Evolutionary conservation across 2,329 filamentous ascomycete genomes (phyloP), one percentile per base, ranked within the genome.

Genomic region (Biscogniauxia sp.): DNA sequence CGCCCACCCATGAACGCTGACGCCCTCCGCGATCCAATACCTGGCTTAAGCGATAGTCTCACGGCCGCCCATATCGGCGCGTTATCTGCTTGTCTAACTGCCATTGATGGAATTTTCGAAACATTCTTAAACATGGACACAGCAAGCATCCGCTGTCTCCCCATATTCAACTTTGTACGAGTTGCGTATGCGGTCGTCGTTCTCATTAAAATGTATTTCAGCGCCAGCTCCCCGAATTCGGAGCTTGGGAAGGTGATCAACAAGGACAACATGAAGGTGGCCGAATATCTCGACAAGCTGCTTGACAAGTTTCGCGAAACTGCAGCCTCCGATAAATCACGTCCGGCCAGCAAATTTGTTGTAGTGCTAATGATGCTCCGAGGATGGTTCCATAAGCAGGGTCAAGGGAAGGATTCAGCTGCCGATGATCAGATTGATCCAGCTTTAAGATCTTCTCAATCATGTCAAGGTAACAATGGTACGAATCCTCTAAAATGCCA

Each of bases 171-270:
- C 72, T 87, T 90, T 68, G 88, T 91, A 17, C 85, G 90, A 26
- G 85, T 91, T 19, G 85, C 88, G 11, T 92, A 91, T 70, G 87
- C 86, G 5, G 82, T 88, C 2, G 87, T 92, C 20, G 85, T 90
- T 32, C 78, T 92, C 45, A 88, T 91, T 72, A 92, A 92, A 74
- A 83, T 93, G 63, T 89, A 88, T 74, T 88, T 90, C 55, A 85
- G 87, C 8, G 86, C 88, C 3, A 84, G 84, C 1, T 82, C 83
- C 15, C 83, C 87, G 0, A 82, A 83, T 50, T 88, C 85, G 17
- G 87, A 88, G 66, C 81, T 93, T 1, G 87, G 86, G n/a, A 84
- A 84, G 61, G 83, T 93, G 19, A 88, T 94, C 64, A 82, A 87
- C 65, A 85, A 85, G 64, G 83, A 88, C 58, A 82, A 88, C 65